Evolutionary conservation across 2,329 filamentous ascomycete species (phyloP).

Genomic region (Beauveria australis): DNA sequence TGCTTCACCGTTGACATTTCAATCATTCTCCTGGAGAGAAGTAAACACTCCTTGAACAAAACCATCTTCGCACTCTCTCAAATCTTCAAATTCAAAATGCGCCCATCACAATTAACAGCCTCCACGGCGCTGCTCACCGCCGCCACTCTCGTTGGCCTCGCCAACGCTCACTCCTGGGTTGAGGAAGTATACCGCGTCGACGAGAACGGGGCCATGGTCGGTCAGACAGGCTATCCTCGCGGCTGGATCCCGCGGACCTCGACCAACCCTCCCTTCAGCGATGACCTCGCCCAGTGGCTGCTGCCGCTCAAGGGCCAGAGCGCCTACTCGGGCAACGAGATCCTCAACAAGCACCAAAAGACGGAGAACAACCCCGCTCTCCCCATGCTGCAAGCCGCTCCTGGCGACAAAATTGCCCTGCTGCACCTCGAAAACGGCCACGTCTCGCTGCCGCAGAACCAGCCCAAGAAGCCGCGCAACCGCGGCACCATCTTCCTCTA

Average conservation of each 20-base stretch:
- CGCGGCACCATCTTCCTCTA: slow-evolving; percentile 69
- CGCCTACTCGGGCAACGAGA: slow-evolving; percentile 51
- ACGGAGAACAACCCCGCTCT: slow-evolving; percentile 38
- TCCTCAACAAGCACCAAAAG: slow-evolving; percentile 34
- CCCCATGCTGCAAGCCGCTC: slow-evolving; percentile 51
- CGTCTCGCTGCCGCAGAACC: slow-evolving; percentile 51
- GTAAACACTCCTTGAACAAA: background rate
- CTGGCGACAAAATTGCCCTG: slow-evolving; percentile 58
- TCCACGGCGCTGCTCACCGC: slow-evolving; percentile 17
- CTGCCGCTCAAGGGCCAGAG: slow-evolving; percentile 56
- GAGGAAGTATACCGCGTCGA: slow-evolving; percentile 67
- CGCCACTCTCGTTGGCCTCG: slow-evolving; percentile 20
- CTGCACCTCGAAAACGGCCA: slow-evolving; percentile 71
- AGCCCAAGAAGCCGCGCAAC: slow-evolving; percentile 52
- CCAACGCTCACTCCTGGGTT: slow-evolving; percentile 68
- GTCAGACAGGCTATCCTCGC: slow-evolving; percentile 65
- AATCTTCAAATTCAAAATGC: background rate
- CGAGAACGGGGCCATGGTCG: slow-evolving; percentile 64
- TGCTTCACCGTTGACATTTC: background rate
- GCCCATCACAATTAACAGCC: slow-evolving; percentile 13
- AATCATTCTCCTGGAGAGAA: slow-evolving; percentile 3
- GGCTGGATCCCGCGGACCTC: slow-evolving; percentile 53
- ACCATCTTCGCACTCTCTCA: background rate
- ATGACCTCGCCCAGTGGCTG: slow-evolving; percentile 52
- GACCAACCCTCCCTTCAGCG: slow-evolving; percentile 42